These are phyloP conservation scores for Ogataea paraovalis DNA, from an alignment of 805 yeast species.

Conservation along the genomic window DNA sequence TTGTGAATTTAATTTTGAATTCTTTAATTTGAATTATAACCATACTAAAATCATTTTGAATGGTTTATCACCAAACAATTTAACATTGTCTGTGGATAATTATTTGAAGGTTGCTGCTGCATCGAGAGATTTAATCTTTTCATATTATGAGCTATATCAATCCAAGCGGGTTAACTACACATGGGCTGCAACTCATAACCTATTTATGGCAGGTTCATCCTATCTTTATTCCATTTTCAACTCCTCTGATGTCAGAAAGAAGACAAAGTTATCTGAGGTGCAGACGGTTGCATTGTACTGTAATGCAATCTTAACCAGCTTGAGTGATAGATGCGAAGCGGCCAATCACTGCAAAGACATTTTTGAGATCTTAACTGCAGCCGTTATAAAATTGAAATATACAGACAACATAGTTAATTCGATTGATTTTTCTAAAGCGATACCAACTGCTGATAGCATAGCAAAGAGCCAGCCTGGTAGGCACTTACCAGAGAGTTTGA, in stretches of 20 bases:
- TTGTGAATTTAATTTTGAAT: constrained; percentile 67
- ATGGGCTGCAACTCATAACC: constrained; percentile 89
- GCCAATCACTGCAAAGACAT: constrained; percentile 69
- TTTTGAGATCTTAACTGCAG: constrained; percentile 68
- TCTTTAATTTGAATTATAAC: constrained; percentile 70
- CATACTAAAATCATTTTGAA: constrained; percentile 69
- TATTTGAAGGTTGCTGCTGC: constrained; percentile 55
- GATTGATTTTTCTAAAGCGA: constrained; percentile 18
- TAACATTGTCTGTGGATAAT: constrained; percentile 50
- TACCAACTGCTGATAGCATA: constrained; percentile 28
- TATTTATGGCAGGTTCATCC: constrained; percentile 86
- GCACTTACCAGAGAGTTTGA: constrained; percentile 37
- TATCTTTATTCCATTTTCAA: constrained; percentile 74
- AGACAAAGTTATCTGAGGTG: constrained; percentile 44
- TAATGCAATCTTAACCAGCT: constrained; percentile 52
- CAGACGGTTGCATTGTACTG: constrained; percentile 48
- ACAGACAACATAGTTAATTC: constrained; percentile 30
- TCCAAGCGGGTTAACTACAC: constrained; percentile 70
- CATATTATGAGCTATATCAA: constrained; percentile 56
- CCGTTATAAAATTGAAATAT: constrained; percentile 58
- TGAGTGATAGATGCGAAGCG: constrained; percentile 72
- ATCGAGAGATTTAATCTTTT: constrained; percentile 60
- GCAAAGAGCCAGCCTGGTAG: constrained; percentile 32
- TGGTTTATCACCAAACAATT: constrained; percentile 73
- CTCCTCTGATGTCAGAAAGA: constrained; percentile 48